Percentiles rank a stretch among this genome's conserved stretches.
Conservation (phyloP, 352 stramenopile genomes). For the Aphanomyces invadans region DNA sequence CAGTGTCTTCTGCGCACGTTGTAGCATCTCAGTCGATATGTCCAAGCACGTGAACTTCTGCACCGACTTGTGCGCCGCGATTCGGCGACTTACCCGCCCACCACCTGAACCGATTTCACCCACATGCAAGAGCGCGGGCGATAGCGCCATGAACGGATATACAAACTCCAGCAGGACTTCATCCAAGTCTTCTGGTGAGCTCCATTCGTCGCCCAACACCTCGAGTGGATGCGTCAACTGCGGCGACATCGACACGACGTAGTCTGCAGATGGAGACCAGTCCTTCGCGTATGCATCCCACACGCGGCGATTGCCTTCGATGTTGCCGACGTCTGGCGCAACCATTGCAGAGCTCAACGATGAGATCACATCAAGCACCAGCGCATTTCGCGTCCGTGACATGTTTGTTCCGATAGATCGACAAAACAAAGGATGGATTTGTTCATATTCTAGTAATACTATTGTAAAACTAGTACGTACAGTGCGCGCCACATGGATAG, state of each 20-base stretch:
- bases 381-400: constrained; percentile 25
- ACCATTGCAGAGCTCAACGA: constrained; percentile 28
- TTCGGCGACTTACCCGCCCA: neutral
- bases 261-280: constrained; percentile 22
- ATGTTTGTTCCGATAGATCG: constrained; percentile 10
- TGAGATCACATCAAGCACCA: constrained; percentile 26
- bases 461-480: neutral
- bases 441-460: neutral
- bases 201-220: constrained; percentile 4
- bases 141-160: neutral
- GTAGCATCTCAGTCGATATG: neutral
- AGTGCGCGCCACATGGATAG: neutral
- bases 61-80: neutral
- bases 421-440: neutral
- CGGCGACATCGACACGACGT: neutral
- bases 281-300: constrained; percentile 30
- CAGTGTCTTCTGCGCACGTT: neutral
- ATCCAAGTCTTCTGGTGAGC: neutral
- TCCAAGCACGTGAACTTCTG: neutral
- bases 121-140: neutral
- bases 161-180: neutral
- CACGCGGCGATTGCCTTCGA: constrained; percentile 29
- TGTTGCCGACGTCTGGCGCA: constrained; percentile 28
- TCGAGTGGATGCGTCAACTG: constrained; percentile 1
- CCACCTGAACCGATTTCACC: neutral